phyloP scores from a whole-genome alignment of 768 basidiomycete genomes.

The Kwoniella mangroviensis region DNA sequence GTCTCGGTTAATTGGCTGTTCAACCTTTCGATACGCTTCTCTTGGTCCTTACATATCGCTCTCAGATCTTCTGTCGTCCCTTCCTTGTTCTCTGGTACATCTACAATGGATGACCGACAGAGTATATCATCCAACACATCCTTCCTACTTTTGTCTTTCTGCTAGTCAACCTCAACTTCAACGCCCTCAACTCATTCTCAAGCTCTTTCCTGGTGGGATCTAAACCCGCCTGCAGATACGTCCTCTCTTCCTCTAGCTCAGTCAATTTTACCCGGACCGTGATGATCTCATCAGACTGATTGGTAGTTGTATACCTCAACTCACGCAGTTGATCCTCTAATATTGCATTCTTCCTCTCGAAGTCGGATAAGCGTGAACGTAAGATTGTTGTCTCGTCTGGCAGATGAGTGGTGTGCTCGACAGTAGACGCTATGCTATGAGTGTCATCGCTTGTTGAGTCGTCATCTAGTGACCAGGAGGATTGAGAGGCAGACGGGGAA shows the following conservation, averaged over 20 bases:
- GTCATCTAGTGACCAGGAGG: not conserved
- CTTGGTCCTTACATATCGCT: not conserved
- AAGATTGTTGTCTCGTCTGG: not conserved
- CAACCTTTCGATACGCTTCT: not conserved
- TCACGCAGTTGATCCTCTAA: not conserved
- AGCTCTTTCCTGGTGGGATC: not conserved
- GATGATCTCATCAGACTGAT: slow-evolving; percentile 4
- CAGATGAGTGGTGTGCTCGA: not conserved
- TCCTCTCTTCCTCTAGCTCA: slow-evolving; percentile 6
- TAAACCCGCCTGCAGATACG: not conserved
- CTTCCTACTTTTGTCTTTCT: not conserved
- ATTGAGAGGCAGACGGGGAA: slow-evolving; percentile 5
- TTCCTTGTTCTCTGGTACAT: not conserved
- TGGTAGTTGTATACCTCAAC: not conserved
- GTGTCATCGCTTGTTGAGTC: not conserved
- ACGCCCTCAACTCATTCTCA: not conserved
- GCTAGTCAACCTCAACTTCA: not conserved
- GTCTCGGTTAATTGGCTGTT: not conserved
- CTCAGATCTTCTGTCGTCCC: not conserved
- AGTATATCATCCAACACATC: not conserved
- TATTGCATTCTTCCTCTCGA: not conserved
- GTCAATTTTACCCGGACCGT: not conserved
- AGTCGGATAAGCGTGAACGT: slow-evolving; percentile 1
- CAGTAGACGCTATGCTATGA: not conserved
- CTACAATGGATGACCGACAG: not conserved